Evolutionary conservation across 2,329 filamentous ascomycete species (phyloP).

Genomic region (Fusarium sp.): DNA sequence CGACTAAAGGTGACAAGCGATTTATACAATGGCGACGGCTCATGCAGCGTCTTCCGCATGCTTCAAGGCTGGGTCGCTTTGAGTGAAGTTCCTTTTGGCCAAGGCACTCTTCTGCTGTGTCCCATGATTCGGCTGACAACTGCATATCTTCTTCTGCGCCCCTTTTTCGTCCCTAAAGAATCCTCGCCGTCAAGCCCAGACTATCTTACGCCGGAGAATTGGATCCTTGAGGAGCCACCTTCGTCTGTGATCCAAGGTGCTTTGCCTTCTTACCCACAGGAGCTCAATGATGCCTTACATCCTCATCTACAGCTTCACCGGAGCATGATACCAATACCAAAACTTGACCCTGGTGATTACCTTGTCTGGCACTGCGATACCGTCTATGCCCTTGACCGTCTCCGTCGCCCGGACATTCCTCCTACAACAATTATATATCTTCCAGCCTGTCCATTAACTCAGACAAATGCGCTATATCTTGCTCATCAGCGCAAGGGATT

Average conservation of each 20-base stretch:
- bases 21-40: constrained; percentile 77
- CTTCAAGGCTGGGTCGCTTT: constrained; percentile 82
- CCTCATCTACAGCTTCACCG: constrained; percentile 74
- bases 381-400: constrained; percentile 76
- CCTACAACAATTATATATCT: constrained; percentile 53
- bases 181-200: constrained; percentile 53
- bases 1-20: constrained; percentile 74
- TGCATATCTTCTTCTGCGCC: constrained; percentile 79
- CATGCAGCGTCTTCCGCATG: constrained; percentile 80
- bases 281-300: constrained; percentile 72
- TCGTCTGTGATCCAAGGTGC: constrained; percentile 75
- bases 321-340: constrained; percentile 77
- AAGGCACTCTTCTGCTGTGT: constrained; percentile 79
- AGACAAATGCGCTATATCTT: constrained; percentile 57
- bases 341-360: constrained; percentile 78
- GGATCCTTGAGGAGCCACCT: constrained; percentile 60
- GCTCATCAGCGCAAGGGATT: constrained; percentile 57
- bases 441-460: constrained; percentile 56
- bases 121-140: constrained; percentile 77
- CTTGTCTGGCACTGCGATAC: constrained; percentile 79
- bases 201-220: constrained; percentile 62
- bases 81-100: constrained; percentile 70
- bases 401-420: constrained; percentile 36
- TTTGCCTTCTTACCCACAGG: constrained; percentile 73
- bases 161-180: constrained; percentile 71